Evolutionary conservation across 257 asterid genomes (phyloP), one percentile per base, ranked within the genome.

Genomic region (Pogostemon cablin): DNA sequence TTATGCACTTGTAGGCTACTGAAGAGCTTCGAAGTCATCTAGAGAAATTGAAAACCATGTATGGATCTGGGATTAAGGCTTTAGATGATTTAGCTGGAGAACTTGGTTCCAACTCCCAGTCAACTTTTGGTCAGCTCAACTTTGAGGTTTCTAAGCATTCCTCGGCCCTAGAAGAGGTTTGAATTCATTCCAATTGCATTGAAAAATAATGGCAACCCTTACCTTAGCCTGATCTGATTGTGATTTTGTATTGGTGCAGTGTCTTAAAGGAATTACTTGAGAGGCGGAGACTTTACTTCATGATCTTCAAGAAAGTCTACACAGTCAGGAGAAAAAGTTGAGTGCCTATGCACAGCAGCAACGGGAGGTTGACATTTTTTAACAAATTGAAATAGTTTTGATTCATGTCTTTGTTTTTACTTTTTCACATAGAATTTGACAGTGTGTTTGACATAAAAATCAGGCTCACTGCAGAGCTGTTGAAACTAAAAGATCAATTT

Each of bases 141-240:
- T 84, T 92, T 71, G 96, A 95, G 82, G 92, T 89, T 84, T 84
- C 92, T 6, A 82, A 84, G 64, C 99, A 95, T 79, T 91, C 99
- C 44, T 83, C 87, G 39, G 86, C 92, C 62, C 76, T 89, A 58
- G 88, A 86, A 74, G 90, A 95, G 96, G 99, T 95, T 65, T 72
- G 82, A 44, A 15, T 68, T 73, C 58, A 46, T 74, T 77, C 77
- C 52, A 37, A 65, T 32, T 68, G 69, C 74, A 64, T 41, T 15
- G 8, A 15, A 49, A 71, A 78, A 50, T 37, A 69, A 48, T 63
- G 2, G 12, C 10, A 50, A 56, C n/a, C 42, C 49, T 62, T 52
- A 35, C 50, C 65, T 69, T 41, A 52, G 62, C 72, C 49, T 63
- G 39, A 76, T 46, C 76, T 78, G 78, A 81, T 76, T 72, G 50